phyloP scores from a whole-genome alignment of 2,329 filamentous ascomycete species.

The Venturia nashicola region DNA sequence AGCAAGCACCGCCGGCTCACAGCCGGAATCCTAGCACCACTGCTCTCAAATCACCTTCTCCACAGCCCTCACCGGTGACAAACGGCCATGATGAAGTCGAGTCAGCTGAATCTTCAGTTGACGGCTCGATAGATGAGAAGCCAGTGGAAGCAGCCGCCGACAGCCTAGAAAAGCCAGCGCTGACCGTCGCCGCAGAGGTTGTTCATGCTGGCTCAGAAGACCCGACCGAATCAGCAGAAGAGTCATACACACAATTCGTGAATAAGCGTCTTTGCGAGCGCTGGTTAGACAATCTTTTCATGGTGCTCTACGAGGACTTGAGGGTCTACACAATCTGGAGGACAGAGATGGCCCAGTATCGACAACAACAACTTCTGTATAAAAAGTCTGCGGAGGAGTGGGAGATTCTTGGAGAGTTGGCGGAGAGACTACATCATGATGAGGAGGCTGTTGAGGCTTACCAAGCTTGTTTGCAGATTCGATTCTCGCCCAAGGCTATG shows the following conservation, averaged over 20 bases:
- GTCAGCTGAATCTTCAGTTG: constrained; percentile 20
- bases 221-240: background rate
- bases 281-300: constrained; percentile 97
- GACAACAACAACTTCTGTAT: constrained; percentile 86
- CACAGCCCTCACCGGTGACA: background rate
- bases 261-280: constrained; percentile 95
- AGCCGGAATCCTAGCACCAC: constrained; percentile 71
- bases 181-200: constrained; percentile 64
- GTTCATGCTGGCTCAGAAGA: constrained; percentile 59
- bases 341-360: constrained; percentile 92
- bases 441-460: constrained; percentile 92
- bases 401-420: constrained; percentile 91
- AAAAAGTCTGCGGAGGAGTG: constrained; percentile 95
- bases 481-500: constrained; percentile 89
- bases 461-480: constrained; percentile 69
- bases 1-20: constrained; percentile 29
- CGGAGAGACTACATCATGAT: constrained; percentile 81
- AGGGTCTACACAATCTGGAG: constrained; percentile 99
- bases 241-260: constrained; percentile 69
- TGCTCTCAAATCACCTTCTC: constrained; percentile 47
- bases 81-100: constrained; percentile 26
- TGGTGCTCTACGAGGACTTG: constrained; percentile 96
- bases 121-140: constrained; percentile 22
- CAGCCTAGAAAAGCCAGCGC: constrained; percentile 62
- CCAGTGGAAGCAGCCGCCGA: background rate